These are phyloP conservation scores for Cornus suecica DNA, from an alignment of 148 eudicot genomes.

Conservation along the genomic window DNA sequence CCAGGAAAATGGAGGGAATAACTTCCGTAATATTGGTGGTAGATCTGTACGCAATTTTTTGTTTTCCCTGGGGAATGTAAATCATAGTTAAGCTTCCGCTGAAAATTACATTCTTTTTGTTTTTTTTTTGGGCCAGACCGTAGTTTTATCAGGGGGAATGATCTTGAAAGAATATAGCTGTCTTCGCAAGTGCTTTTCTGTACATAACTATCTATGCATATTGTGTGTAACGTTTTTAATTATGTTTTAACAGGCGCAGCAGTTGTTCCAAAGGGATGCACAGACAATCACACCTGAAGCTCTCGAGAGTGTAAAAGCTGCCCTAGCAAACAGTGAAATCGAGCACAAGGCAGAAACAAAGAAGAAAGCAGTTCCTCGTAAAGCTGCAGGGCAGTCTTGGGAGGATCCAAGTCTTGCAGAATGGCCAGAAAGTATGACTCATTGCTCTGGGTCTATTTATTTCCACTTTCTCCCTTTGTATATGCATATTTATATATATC, in stretches of 20 bases:
- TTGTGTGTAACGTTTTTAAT: too few relatives aligned
- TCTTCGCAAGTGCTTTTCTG: too few relatives aligned
- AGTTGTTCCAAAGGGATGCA: constrained; percentile 86
- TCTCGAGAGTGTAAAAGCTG: constrained; percentile 92
- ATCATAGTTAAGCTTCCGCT: too few relatives aligned
- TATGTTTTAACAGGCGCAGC: constrained; percentile 64
- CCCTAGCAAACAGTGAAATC: constrained; percentile 85
- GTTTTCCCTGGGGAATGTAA: too few relatives aligned
- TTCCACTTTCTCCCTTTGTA: not conserved
- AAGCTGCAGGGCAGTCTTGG: constrained; percentile 95
- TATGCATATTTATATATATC: too few relatives aligned
- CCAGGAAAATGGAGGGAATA: too few relatives aligned
- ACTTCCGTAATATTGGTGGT: not conserved
- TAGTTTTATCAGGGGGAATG: too few relatives aligned
- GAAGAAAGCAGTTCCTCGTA: constrained; percentile 90
- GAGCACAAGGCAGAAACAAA: constrained; percentile 88
- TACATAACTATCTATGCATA: too few relatives aligned
- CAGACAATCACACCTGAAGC: constrained; percentile 93
- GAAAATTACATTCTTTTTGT: too few relatives aligned
- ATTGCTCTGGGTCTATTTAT: not conserved
- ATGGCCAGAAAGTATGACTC: constrained; percentile 90
- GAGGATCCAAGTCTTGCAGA: constrained; percentile 97
- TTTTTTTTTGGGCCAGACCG: too few relatives aligned
- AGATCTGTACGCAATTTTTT: not conserved
- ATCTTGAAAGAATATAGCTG: too few relatives aligned